These are phyloP conservation scores for Ormosia semicastrata DNA, from an alignment of 306 rosid genomes.

Conservation along the genomic window DNA sequence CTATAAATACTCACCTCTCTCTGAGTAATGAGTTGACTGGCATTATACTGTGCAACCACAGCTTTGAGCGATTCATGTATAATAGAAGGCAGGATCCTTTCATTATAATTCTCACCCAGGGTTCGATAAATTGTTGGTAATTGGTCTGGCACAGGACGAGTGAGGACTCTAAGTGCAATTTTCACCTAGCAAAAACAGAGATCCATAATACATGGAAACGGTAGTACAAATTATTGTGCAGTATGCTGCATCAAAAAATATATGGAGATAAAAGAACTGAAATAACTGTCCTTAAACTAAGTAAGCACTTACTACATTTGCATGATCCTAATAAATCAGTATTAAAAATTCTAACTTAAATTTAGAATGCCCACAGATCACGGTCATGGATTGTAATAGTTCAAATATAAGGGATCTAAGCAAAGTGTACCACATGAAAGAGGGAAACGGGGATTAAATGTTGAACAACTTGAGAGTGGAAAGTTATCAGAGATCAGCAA, in stretches of 20 bases:
- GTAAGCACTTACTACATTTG: not conserved
- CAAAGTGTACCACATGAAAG: not conserved
- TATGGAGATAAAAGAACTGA: not conserved
- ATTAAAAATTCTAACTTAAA: conserved; percentile 7
- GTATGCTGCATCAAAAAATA: not conserved
- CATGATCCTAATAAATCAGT: not conserved
- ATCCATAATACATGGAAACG: not conserved
- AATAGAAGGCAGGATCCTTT: conserved; percentile 78
- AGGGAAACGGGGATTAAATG: not conserved
- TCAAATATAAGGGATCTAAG: not conserved
- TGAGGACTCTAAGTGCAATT: conserved; percentile 82
- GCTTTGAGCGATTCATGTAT: conserved; percentile 84
- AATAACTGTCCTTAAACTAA: not conserved
- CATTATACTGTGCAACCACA: conserved; percentile 85
- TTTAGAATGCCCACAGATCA: conserved; percentile 5
- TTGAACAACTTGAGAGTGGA: not conserved
- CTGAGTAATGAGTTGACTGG: conserved; percentile 91
- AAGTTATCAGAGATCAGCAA: not conserved
- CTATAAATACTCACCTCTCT: conserved; percentile 62
- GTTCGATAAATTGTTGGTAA: conserved; percentile 72
- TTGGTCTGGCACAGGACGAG: conserved; percentile 68
- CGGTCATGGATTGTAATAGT: not conserved
- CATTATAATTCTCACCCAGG: conserved; percentile 68
- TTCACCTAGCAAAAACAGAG: conserved; percentile 50
- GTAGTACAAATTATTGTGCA: not conserved